Base-by-base conservation (phyloP, 75 land plant species). In the Selaginella tamariscina region DNA sequence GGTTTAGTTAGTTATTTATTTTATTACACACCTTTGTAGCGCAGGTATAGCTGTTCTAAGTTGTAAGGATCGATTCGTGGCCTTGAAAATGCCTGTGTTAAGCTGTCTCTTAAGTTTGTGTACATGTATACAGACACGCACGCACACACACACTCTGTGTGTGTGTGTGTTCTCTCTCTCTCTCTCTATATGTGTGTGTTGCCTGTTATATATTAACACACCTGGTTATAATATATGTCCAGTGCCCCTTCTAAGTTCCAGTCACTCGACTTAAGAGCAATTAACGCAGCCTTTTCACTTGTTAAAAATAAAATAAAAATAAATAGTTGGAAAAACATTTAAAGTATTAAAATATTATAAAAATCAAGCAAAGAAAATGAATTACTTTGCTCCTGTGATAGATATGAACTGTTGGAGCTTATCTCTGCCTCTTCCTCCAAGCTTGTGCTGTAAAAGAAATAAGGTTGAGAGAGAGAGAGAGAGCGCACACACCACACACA, bases 221-320 rank as follows among this genome's bases (percentile, higher is more conserved):
- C n/a, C n/a, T 88, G 95, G 76, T 83, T 89, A 70, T 89, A 92
- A 62, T 84, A 92, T 27, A 86, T 67, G 55, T 92, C 97, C 81
- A 92, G 82, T 27, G 97, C 97, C 32, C 83, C 90, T 66, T 92
- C 97, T 67, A 89, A 78, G 76, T 86, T 86, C 94, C 95, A 92
- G 70, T 92, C 97, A 73, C 97, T 92, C 28, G 87, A 81, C 74
- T 89, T 92, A 32, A 92, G 70, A 18, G 86, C 82, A 31, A 79
- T 79, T 23, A 86, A 69, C 27, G 97, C 95, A 74, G 78, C 76
- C 56, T 89, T 89, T 64, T 92, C 97, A 83, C 97, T 92, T 77
- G 29, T 20, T 27, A 64, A 27, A 29, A 29, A 75, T 8, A 22
- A 11, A 23, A 56, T 18, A 18, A 32, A 71, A 32, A 13, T 5